Evolutionary conservation across 164 flowering plant species (phyloP).

Genomic region (grape (Vitis vinifera)): DNA sequence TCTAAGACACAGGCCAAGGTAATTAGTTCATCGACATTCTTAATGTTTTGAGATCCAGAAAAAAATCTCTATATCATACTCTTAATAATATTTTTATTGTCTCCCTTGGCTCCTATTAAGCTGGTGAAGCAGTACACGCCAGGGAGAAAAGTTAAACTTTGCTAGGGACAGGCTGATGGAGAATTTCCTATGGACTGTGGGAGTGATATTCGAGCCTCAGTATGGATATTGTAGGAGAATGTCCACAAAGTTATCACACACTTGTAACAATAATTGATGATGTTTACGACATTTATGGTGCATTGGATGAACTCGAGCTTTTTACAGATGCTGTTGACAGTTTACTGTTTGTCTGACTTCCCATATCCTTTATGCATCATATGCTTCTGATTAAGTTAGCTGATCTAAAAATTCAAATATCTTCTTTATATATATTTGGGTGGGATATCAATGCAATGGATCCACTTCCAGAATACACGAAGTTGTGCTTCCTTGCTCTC

Average conservation of each 20-base stretch:
- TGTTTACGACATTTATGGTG: not conserved
- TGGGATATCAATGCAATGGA: not conserved
- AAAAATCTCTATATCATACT: no score
- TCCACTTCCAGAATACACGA: not conserved
- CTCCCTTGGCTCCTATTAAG: not conserved
- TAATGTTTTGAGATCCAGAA: no score
- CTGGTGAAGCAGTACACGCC: not conserved
- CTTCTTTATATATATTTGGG: no score
- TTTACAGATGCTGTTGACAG: not conserved
- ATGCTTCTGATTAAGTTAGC: not conserved
- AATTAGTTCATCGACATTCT: no score
- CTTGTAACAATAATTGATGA: not conserved
- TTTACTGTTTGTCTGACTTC: no score
- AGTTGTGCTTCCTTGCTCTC: not conserved
- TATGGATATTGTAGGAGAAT: not conserved
- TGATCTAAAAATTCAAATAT: not conserved
- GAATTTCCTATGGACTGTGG: not conserved
- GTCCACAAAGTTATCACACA: not conserved
- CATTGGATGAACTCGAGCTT: no score
- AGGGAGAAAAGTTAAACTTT: not conserved
- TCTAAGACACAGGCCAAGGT: not conserved
- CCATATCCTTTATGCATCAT: no score
- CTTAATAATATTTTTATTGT: not conserved
- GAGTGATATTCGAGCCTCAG: not conserved
- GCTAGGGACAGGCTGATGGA: not conserved